These are phyloP conservation scores for Blastocystis sp. DNA, from an alignment of 352 stramenopile species.

Conservation along the genomic window DNA sequence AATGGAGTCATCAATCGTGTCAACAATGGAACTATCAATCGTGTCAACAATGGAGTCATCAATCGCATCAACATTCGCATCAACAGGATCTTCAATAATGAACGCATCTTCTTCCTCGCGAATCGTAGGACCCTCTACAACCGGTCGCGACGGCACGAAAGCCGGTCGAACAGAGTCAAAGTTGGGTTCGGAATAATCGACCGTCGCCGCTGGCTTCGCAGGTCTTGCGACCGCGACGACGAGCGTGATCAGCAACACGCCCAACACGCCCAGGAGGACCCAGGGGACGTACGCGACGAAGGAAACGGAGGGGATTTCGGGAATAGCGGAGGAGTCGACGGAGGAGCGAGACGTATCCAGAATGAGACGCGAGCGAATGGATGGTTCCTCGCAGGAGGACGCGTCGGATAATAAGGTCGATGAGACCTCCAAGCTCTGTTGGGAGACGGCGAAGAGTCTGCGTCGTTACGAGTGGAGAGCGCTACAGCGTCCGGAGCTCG, in stretches of 20 bases:
- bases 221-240: too few species aligned
- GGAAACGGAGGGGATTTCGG: background rate
- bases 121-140: background rate
- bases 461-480: too few species aligned
- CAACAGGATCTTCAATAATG: background rate
- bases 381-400: too few species aligned
- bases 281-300: background rate
- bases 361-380: background rate
- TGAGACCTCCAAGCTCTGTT: too few species aligned
- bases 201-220: too few species aligned
- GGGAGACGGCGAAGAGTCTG: too few species aligned
- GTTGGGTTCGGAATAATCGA: background rate
- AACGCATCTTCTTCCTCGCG: slow-evolving; percentile 31
- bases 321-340: background rate
- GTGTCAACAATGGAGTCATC: background rate
- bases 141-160: background rate
- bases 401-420: too few species aligned
- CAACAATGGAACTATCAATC: background rate
- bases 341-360: background rate
- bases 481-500: background rate
- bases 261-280: background rate
- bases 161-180: background rate
- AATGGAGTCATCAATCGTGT: background rate
- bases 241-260: background rate
- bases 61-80: background rate